phyloP scores from a whole-genome alignment of 306 rosid species.

The Cotoneaster glaucophyllus region DNA sequence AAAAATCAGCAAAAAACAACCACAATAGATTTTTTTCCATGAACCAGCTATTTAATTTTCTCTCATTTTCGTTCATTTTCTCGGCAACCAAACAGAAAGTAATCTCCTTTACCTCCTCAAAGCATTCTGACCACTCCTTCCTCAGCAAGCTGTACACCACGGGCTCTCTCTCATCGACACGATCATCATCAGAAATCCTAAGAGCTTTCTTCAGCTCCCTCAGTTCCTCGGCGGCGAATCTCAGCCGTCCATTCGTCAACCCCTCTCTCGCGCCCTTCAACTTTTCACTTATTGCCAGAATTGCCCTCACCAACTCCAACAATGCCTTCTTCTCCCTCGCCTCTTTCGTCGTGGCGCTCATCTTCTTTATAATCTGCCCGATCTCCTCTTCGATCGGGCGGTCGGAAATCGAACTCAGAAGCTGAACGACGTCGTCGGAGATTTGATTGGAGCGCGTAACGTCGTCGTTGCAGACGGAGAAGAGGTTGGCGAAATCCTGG shows the following conservation, averaged over 20 bases:
- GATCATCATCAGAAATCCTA: conserved; percentile 27
- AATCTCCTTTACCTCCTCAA: conserved; percentile 61
- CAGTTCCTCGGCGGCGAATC: conserved; percentile 59
- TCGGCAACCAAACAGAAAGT: background rate
- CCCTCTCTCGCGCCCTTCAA: conserved; percentile 55
- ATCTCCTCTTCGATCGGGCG: conserved; percentile 49
- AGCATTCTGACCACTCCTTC: conserved; percentile 76
- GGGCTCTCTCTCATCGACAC: conserved; percentile 49
- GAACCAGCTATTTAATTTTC: background rate
- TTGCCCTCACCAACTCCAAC: conserved; percentile 48
- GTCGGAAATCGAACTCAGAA: conserved; percentile 42
- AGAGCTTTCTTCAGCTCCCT: conserved; percentile 57
- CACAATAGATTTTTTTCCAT: background rate
- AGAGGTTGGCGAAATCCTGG: conserved; percentile 58
- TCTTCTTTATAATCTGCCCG: conserved; percentile 48
- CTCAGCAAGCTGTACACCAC: conserved; percentile 67
- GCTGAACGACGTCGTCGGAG: conserved; percentile 39
- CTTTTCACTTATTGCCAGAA: conserved; percentile 40
- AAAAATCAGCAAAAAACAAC: conserved; percentile 37
- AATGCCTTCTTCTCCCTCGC: conserved; percentile 51
- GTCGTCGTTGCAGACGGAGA: conserved; percentile 65
- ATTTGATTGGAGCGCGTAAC: conserved; percentile 44
- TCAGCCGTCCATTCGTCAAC: conserved; percentile 53
- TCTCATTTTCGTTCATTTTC: background rate
- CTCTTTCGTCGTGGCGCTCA: conserved; percentile 49